Percentiles rank a stretch among this genome's conserved stretches.
phyloP scores from a whole-genome alignment of 306 rosid genomes.

The Sicyos baderoa region DNA sequence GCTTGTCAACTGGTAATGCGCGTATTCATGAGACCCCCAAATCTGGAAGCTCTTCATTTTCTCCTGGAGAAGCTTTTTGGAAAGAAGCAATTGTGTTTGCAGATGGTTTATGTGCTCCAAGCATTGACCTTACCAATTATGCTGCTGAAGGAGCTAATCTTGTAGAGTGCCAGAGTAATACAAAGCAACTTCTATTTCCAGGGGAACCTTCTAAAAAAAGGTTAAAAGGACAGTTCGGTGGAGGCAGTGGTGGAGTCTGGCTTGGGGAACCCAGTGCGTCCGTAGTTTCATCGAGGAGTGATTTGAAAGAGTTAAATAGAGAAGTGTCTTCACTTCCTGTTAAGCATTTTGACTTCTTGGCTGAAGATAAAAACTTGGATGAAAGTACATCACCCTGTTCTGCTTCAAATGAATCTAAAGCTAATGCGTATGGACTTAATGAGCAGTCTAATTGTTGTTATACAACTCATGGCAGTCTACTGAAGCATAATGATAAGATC shows the following conservation, averaged over 20 bases:
- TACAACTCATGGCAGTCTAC: slow-evolving; percentile 11
- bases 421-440: slow-evolving; percentile 25
- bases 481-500: slow-evolving; percentile 13
- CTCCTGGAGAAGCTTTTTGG: slow-evolving; percentile 97
- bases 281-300: slow-evolving; percentile 34
- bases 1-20: slow-evolving; percentile 47
- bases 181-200: slow-evolving; percentile 39
- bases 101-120: slow-evolving; percentile 62
- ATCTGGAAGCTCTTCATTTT: slow-evolving; percentile 80
- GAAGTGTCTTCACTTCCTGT: slow-evolving; percentile 62
- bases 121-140: slow-evolving; percentile 28
- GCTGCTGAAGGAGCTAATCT: slow-evolving; percentile 32
- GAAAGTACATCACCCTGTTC: slow-evolving; percentile 30
- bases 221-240: slow-evolving; percentile 36
- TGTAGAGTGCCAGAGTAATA: slow-evolving; percentile 30
- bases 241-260: slow-evolving; percentile 30
- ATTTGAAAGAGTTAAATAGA: slow-evolving; percentile 33
- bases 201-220: slow-evolving; percentile 39
- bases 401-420: slow-evolving; percentile 26
- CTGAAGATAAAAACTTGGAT: slow-evolving; percentile 52
- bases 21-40: slow-evolving; percentile 51
- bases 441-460: slow-evolving; percentile 31
- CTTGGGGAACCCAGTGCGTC: slow-evolving; percentile 27
- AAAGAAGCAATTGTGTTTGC: slow-evolving; percentile 83
- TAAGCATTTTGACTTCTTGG: slow-evolving; percentile 82